Evolutionary conservation across 1,284 basidiomycete genomes (phyloP).

Genomic region (Tilletia horrida): DNA sequence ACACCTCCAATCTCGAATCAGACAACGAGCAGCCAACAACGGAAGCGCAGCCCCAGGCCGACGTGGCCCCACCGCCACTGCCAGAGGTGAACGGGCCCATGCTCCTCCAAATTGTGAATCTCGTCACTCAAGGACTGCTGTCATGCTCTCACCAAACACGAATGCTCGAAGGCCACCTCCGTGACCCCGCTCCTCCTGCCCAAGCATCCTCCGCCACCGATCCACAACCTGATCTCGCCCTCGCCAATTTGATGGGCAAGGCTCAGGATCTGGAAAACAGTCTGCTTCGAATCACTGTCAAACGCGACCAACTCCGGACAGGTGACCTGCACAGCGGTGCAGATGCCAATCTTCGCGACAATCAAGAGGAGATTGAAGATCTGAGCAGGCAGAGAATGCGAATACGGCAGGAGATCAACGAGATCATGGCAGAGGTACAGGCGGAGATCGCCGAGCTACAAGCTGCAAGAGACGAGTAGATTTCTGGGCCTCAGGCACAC

Average conservation of each 20-base stretch:
- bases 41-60: too few species aligned
- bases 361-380: background rate
- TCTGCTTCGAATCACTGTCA: constrained; percentile 8
- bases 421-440: constrained; percentile 8
- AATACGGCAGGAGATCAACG: constrained; percentile 11
- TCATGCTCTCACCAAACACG: constrained; percentile 7
- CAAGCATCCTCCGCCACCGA: background rate
- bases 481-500: background rate
- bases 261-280: constrained; percentile 9
- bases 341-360: background rate
- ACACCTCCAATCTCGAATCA: background rate
- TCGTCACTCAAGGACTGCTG: constrained; percentile 9
- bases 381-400: background rate
- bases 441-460: constrained; percentile 13
- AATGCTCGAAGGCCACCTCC: constrained; percentile 6
- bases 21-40: background rate
- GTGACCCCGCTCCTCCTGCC: background rate
- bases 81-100: constrained; percentile 3
- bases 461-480: background rate
- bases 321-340: background rate
- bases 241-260: background rate
- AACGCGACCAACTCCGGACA: constrained; percentile 6
- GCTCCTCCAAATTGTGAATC: constrained; percentile 16
- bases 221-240: background rate
- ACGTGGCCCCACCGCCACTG: background rate